Base-by-base conservation (phyloP, 306 rosid genomes). In the Cicer arietinum region DNA sequence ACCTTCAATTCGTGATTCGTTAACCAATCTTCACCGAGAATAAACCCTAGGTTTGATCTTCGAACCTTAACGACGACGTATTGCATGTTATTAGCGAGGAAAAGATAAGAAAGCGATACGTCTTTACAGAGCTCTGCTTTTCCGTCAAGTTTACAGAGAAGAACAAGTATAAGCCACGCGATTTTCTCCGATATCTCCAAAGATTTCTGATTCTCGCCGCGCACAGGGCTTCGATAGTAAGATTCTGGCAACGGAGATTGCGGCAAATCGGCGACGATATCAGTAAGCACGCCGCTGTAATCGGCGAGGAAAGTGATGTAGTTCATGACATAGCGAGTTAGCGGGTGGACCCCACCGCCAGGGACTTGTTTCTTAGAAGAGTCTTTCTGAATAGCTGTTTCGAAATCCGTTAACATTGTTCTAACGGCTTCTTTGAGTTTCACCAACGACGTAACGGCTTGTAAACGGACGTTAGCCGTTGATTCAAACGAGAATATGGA, bases 261-360 rank as follows among this genome's bases (percentile, higher is more conserved):
- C 6, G 93, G 96, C 77, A 60, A 85, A 66, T 94, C 94, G 13
- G 84, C 85, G 53, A 91, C 43, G 1, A 94, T 87, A 10, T 89
- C 89, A 0, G 74, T 13, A 10, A 94, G 84, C 0, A 87, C 67
- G 22, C 80, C 82, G 59, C 79, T 79, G 86, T 90, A 91, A 43
- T 90, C 98, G 41, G 86, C 47, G 5, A 94, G 89, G 59, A 90
- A 66, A 0, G 89, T 13, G 6, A 94, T 30, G 74, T 94, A 94
- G 54, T 91, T 90, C 96, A 94, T 88, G 6, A 89, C 96, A 79
- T 94, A 89, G 10, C 93, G 89, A 17, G 96, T 91, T 51, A 94
- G 89, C 0, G 96, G 94, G 60, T 94, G 98, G 59, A 89, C 74
- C 0, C 91, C 97, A 22, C 96, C 97, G 13, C 86, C 83, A 0